Evolutionary conservation across 768 basidiomycete species (phyloP).

Genomic region (Auricularia cornea): DNA sequence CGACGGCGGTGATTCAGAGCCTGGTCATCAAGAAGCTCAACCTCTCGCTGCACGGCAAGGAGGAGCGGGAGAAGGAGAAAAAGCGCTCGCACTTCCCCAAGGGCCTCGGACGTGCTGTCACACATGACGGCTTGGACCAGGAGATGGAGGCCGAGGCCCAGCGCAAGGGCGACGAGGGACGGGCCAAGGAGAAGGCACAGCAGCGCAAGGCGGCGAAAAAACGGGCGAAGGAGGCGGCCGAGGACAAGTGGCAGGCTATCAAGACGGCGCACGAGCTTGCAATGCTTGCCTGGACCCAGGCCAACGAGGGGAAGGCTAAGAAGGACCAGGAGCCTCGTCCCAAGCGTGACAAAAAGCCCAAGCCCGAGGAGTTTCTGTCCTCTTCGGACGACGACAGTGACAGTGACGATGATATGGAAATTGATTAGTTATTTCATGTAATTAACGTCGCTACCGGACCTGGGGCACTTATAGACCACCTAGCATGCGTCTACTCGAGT

Average conservation of each 20-base stretch:
- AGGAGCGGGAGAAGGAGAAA: constrained; percentile 12
- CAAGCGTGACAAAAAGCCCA: background rate
- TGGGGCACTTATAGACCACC: no score
- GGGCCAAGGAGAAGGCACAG: constrained; percentile 3
- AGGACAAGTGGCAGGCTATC: constrained; percentile 7
- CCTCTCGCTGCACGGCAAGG: constrained; percentile 12
- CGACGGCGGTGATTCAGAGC: constrained; percentile 16
- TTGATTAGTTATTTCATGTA: no score
- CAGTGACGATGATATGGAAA: no score
- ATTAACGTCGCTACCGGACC: no score
- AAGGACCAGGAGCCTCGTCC: constrained; percentile 1
- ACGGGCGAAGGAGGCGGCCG: constrained; percentile 5
- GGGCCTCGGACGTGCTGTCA: constrained; percentile 12
- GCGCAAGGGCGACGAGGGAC: background rate
- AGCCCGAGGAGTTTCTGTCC: no score
- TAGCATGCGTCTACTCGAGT: no score
- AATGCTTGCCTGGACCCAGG: constrained; percentile 1
- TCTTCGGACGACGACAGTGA: no score
- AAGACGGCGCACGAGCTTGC: constrained; percentile 4
- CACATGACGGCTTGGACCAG: constrained; percentile 4
- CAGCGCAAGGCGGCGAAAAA: background rate
- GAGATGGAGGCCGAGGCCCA: constrained; percentile 5
- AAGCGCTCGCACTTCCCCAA: constrained; percentile 9
- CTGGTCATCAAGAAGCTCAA: constrained; percentile 11
- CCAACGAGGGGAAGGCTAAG: background rate